These are phyloP conservation scores for Sclerotiophoma versabilis DNA, from an alignment of 2,329 filamentous ascomycete genomes.

Conservation along the genomic window DNA sequence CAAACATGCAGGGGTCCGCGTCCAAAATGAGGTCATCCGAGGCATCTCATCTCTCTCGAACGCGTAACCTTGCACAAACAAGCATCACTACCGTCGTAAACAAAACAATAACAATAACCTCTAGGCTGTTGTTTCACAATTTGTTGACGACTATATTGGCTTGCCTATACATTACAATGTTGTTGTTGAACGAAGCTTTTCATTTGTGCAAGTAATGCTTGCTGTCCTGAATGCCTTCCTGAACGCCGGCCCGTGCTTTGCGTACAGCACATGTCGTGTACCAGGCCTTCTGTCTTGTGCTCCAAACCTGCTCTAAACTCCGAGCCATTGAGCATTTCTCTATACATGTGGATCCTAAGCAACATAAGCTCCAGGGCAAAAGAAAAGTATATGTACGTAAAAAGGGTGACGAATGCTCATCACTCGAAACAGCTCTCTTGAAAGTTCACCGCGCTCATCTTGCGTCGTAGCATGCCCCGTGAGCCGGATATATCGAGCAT, in stretches of 20 bases:
- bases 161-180: not conserved
- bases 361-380: not conserved
- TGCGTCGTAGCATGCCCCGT: slow-evolving; percentile 40
- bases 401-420: not conserved
- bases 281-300: not conserved
- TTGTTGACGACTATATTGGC: too few relatives aligned
- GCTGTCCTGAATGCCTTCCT: too few relatives aligned
- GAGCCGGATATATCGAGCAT: slow-evolving; percentile 42
- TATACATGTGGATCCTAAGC: not conserved
- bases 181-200: too few relatives aligned
- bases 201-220: not conserved
- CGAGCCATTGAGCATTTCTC: not conserved
- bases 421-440: slow-evolving; percentile 7
- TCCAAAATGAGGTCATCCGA: slow-evolving; percentile 13
- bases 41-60: slow-evolving; percentile 7
- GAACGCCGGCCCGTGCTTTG: not conserved
- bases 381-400: not conserved
- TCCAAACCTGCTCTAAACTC: not conserved
- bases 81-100: not conserved
- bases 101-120: not conserved
- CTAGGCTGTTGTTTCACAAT: not conserved
- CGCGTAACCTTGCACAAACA: slow-evolving; percentile 10
- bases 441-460: slow-evolving; percentile 11
- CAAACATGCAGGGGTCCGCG: slow-evolving; percentile 15
- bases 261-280: not conserved